Percentiles rank a stretch among this genome's conserved stretches.
These are phyloP conservation scores for Gossypium raimondii DNA, from an alignment of 345 rosid genomes.

Conservation along the genomic window DNA sequence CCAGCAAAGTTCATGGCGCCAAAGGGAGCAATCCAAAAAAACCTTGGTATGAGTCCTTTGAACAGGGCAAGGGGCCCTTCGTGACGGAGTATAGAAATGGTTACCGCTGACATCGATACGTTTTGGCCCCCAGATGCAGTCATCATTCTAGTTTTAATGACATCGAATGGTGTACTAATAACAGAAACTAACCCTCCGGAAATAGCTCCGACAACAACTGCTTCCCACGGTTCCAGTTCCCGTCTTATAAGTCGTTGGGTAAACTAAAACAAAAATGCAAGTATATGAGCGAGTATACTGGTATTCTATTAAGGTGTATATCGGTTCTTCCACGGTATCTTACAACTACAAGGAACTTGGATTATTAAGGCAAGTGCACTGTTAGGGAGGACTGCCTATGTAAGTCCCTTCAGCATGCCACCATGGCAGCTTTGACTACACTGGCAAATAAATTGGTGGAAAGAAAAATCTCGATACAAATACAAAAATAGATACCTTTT, in stretches of 20 bases:
- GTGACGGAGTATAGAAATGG: slow-evolving; percentile 62
- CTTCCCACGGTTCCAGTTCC: slow-evolving; percentile 94
- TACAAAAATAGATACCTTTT: slow-evolving; percentile 54
- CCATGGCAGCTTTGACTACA: neutral
- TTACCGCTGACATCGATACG: slow-evolving; percentile 73
- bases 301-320: too few relatives aligned
- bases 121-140: slow-evolving; percentile 81
- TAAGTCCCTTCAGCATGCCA: too few relatives aligned
- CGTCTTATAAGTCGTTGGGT: slow-evolving; percentile 64
- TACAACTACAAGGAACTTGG: too few relatives aligned
- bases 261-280: slow-evolving; percentile 36
- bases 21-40: slow-evolving; percentile 97
- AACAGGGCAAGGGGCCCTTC: slow-evolving; percentile 95
- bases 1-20: slow-evolving; percentile 99
- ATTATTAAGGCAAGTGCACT: too few relatives aligned
- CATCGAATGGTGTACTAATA: slow-evolving; percentile 87
- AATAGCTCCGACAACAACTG: slow-evolving; percentile 78
- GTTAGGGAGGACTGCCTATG: too few relatives aligned
- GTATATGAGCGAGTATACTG: too few relatives aligned
- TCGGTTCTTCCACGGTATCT: too few relatives aligned
- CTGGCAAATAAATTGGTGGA: neutral
- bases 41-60: slow-evolving; percentile 91
- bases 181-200: slow-evolving; percentile 96
- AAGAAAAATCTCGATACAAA: neutral
- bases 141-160: slow-evolving; percentile 99